Base-by-base conservation (phyloP, 2,329 filamentous ascomycete species). In the Stemphylium beticola region DNA sequence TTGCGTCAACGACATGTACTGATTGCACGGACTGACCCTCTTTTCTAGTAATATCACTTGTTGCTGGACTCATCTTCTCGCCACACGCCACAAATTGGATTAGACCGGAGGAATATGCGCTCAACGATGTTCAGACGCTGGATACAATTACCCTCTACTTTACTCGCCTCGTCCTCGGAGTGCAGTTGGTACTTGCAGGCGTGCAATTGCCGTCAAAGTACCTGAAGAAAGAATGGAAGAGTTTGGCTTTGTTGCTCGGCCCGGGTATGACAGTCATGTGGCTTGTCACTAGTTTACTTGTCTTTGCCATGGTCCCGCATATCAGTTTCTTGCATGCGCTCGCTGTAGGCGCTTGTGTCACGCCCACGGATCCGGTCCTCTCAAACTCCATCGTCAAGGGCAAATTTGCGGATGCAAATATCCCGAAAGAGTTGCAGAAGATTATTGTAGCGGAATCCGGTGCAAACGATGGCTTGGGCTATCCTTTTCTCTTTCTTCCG, bases 301-400 rank as follows among this genome's bases (percentile, higher is more conserved):
- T 96, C 39, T 96, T 88, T 86, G 89, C 76, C 0, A 76, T 96
- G 57, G 85, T 93, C 1, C 90, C 91, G 0, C 78, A 86, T 44
- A 79, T 93, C 14, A 80, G 80, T 26, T 90, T 95, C 60, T 80
- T 96, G 2, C 89, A 95, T 62, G 90, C 93, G 0, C 81, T 96
- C 10, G 89, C 87, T 14, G 81, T 96, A 10, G 92, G 87, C 1
- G 90, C 92, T 0, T 96, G 92, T 68, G 87, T 97, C n/a, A 95
- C 93, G 2, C 93, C 92, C 0, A 96, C 93, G 0, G 93, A 97
- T 66, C 93, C 93, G 0, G 87, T 96, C 1, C 76, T 96, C 33
- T 93, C 90, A 14, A 93, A 95, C 60, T 90, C 90, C 2, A 96
- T 96, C 53, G 91, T 96, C 40, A 96, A 96, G 78, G 92, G 92